Evolutionary conservation across 164 flowering plant species (phyloP).

Genomic region (Echeveria elegans): DNA sequence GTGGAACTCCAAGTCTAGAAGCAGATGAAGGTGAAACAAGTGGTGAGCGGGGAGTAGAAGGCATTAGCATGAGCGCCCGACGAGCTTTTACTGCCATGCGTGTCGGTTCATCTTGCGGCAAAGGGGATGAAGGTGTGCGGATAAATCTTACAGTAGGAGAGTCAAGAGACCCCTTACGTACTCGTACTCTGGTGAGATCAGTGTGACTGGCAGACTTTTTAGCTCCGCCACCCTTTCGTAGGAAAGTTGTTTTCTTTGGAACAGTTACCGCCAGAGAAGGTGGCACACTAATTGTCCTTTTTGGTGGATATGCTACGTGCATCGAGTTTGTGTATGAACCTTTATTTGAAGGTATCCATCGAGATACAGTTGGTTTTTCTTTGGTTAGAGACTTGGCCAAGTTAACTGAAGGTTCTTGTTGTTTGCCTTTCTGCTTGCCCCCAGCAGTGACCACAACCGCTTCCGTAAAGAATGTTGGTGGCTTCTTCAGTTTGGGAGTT

Average conservation of each 20-base stretch:
- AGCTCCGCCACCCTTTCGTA: slow-evolving; percentile 11
- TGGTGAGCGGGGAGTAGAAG: slow-evolving; percentile 13
- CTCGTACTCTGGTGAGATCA: slow-evolving; percentile 7
- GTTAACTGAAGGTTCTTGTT: slow-evolving; percentile 29
- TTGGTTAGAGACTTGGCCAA: slow-evolving; percentile 29
- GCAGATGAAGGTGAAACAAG: slow-evolving; percentile 17
- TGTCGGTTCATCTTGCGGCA: slow-evolving; percentile 3
- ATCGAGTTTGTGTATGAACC: slow-evolving; percentile 39
- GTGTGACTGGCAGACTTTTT: slow-evolving; percentile 14
- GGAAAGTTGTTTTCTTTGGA: slow-evolving; percentile 21
- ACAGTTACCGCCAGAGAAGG: slow-evolving; percentile 34
- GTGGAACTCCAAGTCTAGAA: slow-evolving; percentile 15
- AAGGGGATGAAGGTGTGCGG: slow-evolving; percentile 13
- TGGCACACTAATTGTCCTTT: slow-evolving; percentile 71
- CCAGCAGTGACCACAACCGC: slow-evolving; percentile 25
- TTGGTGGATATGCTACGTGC: slow-evolving; percentile 59
- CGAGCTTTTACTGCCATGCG: slow-evolving; percentile 5
- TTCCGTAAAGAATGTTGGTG: slow-evolving; percentile 20
- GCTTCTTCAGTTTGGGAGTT: slow-evolving; percentile 24
- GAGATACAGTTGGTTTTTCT: slow-evolving; percentile 36
- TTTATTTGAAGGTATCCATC: slow-evolving; percentile 66
- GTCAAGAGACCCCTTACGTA: background rate
- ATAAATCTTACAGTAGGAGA: slow-evolving; percentile 2
- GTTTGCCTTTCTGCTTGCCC: slow-evolving; percentile 33
- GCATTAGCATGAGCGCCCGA: no score